A percentile compares a stretch with the other conserved stretches of the same genome.
Evolutionary conservation across 768 basidiomycete species (phyloP).

Genomic region (Podaxis carcinomalis): DNA sequence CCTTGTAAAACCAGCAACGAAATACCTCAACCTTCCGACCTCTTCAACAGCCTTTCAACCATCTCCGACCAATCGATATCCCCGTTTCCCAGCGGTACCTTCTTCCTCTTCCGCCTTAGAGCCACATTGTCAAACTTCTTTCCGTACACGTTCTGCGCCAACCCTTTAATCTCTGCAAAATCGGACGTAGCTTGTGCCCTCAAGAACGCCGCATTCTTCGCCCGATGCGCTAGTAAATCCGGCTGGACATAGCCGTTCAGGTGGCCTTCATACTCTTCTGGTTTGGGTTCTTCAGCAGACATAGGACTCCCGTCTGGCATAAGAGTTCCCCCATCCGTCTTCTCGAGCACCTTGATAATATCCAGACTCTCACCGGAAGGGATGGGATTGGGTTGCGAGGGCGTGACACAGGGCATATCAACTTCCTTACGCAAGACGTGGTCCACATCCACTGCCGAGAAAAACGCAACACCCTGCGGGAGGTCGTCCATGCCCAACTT

Average conservation of each 20-base stretch:
- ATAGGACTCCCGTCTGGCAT: conserved; percentile 57
- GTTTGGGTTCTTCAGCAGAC: conserved; percentile 17
- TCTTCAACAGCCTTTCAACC: conserved; percentile 28
- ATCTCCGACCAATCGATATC: conserved; percentile 39
- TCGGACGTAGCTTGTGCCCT: conserved; percentile 74
- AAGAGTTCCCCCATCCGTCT: conserved; percentile 69
- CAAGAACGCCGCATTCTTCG: conserved; percentile 60
- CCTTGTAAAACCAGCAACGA: neutral
- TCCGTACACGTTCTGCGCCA: conserved; percentile 53
- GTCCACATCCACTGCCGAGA: conserved; percentile 95
- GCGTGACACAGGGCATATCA: conserved; percentile 93
- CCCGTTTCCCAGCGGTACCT: conserved; percentile 32
- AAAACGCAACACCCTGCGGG: conserved; percentile 94
- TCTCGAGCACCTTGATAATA: conserved; percentile 59
- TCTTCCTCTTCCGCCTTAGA: conserved; percentile 18
- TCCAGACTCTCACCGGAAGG: conserved; percentile 84
- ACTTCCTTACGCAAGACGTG: conserved; percentile 91
- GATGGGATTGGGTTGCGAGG: conserved; percentile 81
- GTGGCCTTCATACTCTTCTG: conserved; percentile 21
- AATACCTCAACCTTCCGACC: neutral
- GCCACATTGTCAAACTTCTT: conserved; percentile 31
- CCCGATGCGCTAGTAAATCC: conserved; percentile 64
- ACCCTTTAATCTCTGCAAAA: conserved; percentile 64
- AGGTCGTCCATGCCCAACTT: conserved; percentile 95
- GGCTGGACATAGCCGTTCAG: conserved; percentile 50